phyloP scores from a whole-genome alignment of 345 rosid genomes.

The Camelina hispida region DNA sequence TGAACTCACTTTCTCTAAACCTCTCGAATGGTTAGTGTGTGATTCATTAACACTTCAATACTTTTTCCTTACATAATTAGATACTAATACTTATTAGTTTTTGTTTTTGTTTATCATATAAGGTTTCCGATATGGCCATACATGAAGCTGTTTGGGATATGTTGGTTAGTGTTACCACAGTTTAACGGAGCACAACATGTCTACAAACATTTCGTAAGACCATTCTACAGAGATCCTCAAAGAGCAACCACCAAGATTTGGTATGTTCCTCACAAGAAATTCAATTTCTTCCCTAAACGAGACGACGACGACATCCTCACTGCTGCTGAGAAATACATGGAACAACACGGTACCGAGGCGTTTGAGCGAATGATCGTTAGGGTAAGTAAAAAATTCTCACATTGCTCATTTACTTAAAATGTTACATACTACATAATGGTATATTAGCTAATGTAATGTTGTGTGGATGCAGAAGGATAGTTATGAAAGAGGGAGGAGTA shows the following conservation, averaged over 20 bases:
- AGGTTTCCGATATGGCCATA: slow-evolving; percentile 96
- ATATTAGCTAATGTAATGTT: slow-evolving; percentile 4
- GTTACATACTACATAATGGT: no score
- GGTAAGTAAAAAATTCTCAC: slow-evolving; percentile 51
- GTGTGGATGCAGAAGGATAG: slow-evolving; percentile 62
- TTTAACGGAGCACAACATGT: slow-evolving; percentile 94
- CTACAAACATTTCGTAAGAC: slow-evolving; percentile 81
- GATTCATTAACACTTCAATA: slow-evolving; percentile 1
- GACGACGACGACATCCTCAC: slow-evolving; percentile 72
- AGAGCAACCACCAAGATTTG: slow-evolving; percentile 72
- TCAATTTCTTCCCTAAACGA: slow-evolving; percentile 54
- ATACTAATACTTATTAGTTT: neutral
- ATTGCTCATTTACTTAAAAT: neutral
- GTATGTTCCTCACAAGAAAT: slow-evolving; percentile 88
- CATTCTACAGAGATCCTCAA: slow-evolving; percentile 72
- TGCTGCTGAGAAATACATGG: slow-evolving; percentile 84
- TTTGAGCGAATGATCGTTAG: slow-evolving; percentile 79
- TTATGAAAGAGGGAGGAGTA: slow-evolving; percentile 65
- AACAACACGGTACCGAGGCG: slow-evolving; percentile 82
- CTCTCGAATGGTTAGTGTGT: slow-evolving; percentile 75
- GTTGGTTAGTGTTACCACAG: slow-evolving; percentile 94
- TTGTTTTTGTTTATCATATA: slow-evolving; percentile 9
- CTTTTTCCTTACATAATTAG: no score
- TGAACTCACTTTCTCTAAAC: slow-evolving; percentile 83
- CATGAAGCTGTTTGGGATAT: slow-evolving; percentile 72